A percentile compares a stretch with the other conserved stretches of the same genome.
Conservation (phyloP, 2,329 filamentous ascomycete species). For the Tolypocladium tundrense region DNA sequence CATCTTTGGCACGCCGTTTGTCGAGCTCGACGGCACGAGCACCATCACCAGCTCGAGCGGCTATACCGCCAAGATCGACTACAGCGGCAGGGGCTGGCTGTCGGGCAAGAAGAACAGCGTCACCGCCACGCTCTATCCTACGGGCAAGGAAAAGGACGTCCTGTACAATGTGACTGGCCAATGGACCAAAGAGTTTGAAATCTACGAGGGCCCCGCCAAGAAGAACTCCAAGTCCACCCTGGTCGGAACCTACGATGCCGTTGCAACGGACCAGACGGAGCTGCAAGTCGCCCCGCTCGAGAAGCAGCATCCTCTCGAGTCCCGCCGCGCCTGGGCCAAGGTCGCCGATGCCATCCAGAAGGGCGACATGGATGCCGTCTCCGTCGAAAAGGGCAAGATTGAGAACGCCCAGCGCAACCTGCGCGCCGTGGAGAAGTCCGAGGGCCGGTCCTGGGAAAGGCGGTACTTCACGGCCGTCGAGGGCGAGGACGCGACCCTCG, state of each 20-base stretch:
- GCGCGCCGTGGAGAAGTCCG: constrained; percentile 64
- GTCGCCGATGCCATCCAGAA: constrained; percentile 71
- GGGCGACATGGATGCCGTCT: constrained; percentile 76
- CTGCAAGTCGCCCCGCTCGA: constrained; percentile 64
- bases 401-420: constrained; percentile 74
- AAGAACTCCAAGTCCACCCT: constrained; percentile 37
- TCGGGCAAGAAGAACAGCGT: constrained; percentile 94
- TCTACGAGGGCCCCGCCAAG: constrained; percentile 55
- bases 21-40: constrained; percentile 78
- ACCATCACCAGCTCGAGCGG: constrained; percentile 82
- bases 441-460: constrained; percentile 68
- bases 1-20: constrained; percentile 75
- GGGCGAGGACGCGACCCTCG: constrained; percentile 33
- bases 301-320: constrained; percentile 78
- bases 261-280: constrained; percentile 47
- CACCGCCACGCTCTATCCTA: constrained; percentile 60
- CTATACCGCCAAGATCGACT: constrained; percentile 83
- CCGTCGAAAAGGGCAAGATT: constrained; percentile 74
- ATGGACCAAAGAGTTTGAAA: constrained; percentile 76
- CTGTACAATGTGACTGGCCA: constrained; percentile 79
- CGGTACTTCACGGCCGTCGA: constrained; percentile 62
- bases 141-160: constrained; percentile 61
- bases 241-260: constrained; percentile 52
- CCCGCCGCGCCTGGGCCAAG: constrained; percentile 76
- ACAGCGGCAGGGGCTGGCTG: constrained; percentile 88